Conservation (phyloP, 768 basidiomycete species). For the Kwoniella pini region DNA sequence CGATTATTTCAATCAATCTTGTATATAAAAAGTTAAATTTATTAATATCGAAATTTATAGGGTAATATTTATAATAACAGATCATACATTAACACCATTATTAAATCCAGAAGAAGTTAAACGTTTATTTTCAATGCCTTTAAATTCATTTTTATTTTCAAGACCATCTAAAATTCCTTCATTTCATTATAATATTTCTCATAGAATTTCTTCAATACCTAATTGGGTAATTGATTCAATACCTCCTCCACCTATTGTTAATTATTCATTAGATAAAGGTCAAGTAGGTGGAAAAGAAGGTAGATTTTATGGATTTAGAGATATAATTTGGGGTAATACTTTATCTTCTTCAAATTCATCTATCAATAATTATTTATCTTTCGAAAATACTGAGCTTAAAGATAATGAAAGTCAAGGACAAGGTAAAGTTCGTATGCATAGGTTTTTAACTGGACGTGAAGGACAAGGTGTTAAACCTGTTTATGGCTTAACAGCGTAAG, state of each 20-base stretch:
- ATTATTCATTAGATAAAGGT: conserved; percentile 6
- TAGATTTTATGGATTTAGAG: conserved; percentile 56
- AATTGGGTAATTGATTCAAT: conserved; percentile 14
- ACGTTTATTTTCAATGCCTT: conserved; percentile 80
- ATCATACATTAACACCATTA: conserved; percentile 77
- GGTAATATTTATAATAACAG: conserved; percentile 80
- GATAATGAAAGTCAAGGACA: conserved; percentile 39
- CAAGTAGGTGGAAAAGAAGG: conserved; percentile 32
- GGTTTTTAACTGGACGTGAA: conserved; percentile 83
- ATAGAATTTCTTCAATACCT: conserved; percentile 50
- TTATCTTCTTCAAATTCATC: no score
- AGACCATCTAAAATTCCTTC: conserved; percentile 58
- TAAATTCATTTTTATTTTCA: conserved; percentile 68
- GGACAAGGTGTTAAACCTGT: conserved; percentile 83
- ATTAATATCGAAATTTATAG: conserved; percentile 54
- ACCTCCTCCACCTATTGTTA: conserved; percentile 26
- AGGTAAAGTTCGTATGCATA: conserved; percentile 64
- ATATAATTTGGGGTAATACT: conserved; percentile 60
- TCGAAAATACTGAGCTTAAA: no score
- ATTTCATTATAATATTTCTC: conserved; percentile 38
- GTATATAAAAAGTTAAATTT: background rate
- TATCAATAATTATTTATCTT: no score
- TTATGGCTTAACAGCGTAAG: conserved; percentile 82
- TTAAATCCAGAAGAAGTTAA: conserved; percentile 77
- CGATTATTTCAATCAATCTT: background rate